Percentiles rank a stretch among this genome's conserved stretches.
Evolutionary conservation across 2,329 filamentous ascomycete genomes (phyloP).

Genomic region (Dothiorella sarmentorum): DNA sequence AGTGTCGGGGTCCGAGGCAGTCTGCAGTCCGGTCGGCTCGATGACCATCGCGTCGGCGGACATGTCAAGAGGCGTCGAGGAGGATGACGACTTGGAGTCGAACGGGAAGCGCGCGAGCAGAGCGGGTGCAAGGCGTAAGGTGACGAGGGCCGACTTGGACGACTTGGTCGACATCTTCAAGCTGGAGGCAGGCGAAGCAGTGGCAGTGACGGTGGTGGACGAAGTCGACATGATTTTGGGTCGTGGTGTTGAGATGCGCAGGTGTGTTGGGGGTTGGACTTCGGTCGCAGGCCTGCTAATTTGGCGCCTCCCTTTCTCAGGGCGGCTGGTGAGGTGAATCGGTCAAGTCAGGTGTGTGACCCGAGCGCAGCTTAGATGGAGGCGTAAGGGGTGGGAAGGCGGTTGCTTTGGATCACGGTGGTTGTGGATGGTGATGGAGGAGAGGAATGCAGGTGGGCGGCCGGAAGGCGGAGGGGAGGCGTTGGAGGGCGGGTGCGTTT

Average conservation of each 20-base stretch:
- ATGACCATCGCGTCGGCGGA: slow-evolving; percentile 25
- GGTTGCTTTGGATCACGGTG: slow-evolving; percentile 13
- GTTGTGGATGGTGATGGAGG: slow-evolving; percentile 14
- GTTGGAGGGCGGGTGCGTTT: slow-evolving; percentile 9
- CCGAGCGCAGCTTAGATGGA: slow-evolving; percentile 16
- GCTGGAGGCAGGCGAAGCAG: slow-evolving; percentile 23
- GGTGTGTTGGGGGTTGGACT: slow-evolving; percentile 8
- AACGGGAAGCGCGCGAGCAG: slow-evolving; percentile 27
- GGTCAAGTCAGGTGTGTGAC: slow-evolving; percentile 17
- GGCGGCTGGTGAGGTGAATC: slow-evolving; percentile 19
- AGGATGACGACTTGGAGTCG: slow-evolving; percentile 36
- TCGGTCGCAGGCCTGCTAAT: slow-evolving; percentile 18
- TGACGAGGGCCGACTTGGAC: slow-evolving; percentile 31
- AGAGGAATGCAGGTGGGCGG: slow-evolving; percentile 10
- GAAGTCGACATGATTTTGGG: slow-evolving; percentile 20
- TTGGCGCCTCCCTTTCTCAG: slow-evolving; percentile 17
- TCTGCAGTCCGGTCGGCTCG: slow-evolving; percentile 10
- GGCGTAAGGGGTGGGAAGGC: slow-evolving; percentile 14
- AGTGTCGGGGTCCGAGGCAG: slow-evolving; percentile 39
- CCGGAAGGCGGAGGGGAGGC: slow-evolving; percentile 11
- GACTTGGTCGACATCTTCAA: slow-evolving; percentile 34
- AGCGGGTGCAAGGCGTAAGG: slow-evolving; percentile 33
- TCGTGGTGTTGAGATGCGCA: slow-evolving; percentile 16
- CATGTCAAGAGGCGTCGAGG: slow-evolving; percentile 37
- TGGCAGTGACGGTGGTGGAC: slow-evolving; percentile 22